These are phyloP conservation scores for Magnaporthiopsis poae DNA, from an alignment of 2,329 filamentous ascomycete genomes.

Conservation along the genomic window DNA sequence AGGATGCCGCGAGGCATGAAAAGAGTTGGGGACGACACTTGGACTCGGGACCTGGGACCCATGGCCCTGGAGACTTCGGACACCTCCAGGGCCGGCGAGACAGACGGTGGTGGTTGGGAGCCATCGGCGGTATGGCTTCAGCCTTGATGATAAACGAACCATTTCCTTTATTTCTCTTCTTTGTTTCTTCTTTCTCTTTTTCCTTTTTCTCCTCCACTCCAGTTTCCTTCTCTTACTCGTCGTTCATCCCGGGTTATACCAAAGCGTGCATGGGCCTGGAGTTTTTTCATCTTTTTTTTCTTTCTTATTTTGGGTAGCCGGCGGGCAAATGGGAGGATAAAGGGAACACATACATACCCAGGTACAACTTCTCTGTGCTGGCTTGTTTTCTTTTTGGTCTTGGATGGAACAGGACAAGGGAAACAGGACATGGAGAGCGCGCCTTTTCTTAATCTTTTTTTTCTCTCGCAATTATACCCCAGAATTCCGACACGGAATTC, in stretches of 20 bases:
- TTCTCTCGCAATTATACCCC: conserved; percentile 5
- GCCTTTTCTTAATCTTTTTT: not conserved
- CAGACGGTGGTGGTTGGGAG: not conserved
- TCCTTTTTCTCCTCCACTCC: conserved; percentile 8
- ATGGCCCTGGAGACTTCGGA: conserved; percentile 6
- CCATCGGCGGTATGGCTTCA: not conserved
- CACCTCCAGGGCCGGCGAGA: not conserved
- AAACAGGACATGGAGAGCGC: not conserved
- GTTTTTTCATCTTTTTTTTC: not conserved
- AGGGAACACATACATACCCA: not conserved
- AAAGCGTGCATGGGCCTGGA: conserved; percentile 12
- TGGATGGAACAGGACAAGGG: not conserved
- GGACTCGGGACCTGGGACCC: not conserved
- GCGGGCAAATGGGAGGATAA: not conserved
- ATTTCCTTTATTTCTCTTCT: not conserved
- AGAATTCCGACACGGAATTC: conserved; percentile 5
- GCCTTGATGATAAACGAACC: not conserved
- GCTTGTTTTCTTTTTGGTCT: conserved; percentile 1
- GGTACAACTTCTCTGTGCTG: not conserved
- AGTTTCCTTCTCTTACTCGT: conserved; percentile 4
- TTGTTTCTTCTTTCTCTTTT: conserved; percentile 12
- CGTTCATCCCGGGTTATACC: conserved; percentile 10
- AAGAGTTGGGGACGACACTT: conserved; percentile 5
- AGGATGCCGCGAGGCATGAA: conserved; percentile 32
- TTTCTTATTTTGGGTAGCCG: not conserved